phyloP scores from a whole-genome alignment of 2,329 filamentous ascomycete genomes.

The Fusarium sororula region DNA sequence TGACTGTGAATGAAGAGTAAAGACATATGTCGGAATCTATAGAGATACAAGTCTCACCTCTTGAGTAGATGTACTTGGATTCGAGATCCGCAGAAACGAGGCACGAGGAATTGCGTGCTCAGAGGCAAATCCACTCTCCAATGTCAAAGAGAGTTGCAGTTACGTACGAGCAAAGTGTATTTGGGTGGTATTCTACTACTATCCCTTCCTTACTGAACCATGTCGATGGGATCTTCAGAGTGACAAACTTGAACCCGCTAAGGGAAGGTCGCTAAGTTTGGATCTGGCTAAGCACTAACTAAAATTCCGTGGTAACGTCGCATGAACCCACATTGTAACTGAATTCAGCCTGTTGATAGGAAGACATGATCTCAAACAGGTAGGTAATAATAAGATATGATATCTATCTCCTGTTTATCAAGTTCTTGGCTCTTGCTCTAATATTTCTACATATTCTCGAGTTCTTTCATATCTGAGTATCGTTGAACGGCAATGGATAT shows the following conservation, averaged over 20 bases:
- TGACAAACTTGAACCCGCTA: slow-evolving; percentile 14
- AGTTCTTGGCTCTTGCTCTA: not conserved
- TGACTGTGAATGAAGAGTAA: accelerated
- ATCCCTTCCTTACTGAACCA: not conserved
- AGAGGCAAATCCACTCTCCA: slow-evolving; percentile 32
- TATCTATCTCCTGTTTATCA: not conserved
- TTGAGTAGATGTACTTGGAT: not conserved
- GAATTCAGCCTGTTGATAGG: not conserved
- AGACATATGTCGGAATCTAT: not conserved
- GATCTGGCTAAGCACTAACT: slow-evolving; percentile 2
- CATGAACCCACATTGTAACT: not conserved
- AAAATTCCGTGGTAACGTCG: slow-evolving; percentile 11
- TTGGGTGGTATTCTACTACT: not conserved
- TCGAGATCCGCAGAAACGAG: slow-evolving; percentile 5
- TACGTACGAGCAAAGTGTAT: slow-evolving; percentile 18
- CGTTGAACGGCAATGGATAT: not conserved
- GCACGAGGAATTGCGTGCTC: slow-evolving; percentile 44
- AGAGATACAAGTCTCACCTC: not conserved
- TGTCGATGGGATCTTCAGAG: slow-evolving; percentile 12
- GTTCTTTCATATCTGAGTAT: not conserved
- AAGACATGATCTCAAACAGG: too few species aligned
- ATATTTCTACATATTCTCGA: not conserved
- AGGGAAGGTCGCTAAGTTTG: slow-evolving; percentile 15
- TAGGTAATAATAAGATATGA: too few species aligned
- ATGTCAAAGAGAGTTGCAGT: slow-evolving; percentile 11